Base-by-base conservation (phyloP, 148 eudicot species). In the Chenopodium formosanum region DNA sequence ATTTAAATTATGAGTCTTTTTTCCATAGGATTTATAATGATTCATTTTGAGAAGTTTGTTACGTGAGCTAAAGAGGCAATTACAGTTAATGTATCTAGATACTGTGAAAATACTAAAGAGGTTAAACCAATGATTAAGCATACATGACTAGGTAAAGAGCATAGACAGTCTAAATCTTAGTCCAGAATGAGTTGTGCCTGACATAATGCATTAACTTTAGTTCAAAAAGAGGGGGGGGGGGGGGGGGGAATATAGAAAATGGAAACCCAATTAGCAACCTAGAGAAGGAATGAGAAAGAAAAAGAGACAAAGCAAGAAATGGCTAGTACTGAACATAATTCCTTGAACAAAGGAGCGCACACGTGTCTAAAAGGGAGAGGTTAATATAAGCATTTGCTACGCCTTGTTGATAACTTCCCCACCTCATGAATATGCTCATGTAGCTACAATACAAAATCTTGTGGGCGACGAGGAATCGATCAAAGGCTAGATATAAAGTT, bases 401-500 rank as follows among this genome's bases (percentile, higher is more conserved):
- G 81, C 81, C 40, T 78, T 83, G 64, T 72, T 78, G 78, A 78
- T 78, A 78, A 66, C 34, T 71, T 64, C 46, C 81, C 78, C 29
- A 66, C 67, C 76, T 27, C 62, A 47, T 29, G 37, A 77, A 70
- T 77, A 73, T 65, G 78, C 67, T 63, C 6, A 2, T 34, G 68
- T 19, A 64, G 29, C 73, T 78, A 65, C 22, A 17, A 52, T 37
- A n/a, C 73, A 79, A 72, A 63, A 66, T 77, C 60, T 48, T 46
- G 77, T 76, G 80, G 80, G 75, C 75, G 29, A 76, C 31, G 75
- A 82, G 80, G 80, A 27, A 81, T 82, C 84, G 46, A 69, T 32
- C 52, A 68, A 76, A 82, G 77, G 80, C 29, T 47, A 52, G 34
- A 47, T 60, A 20, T 52, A n/a, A 74, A 68, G 79, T 46, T 53